A percentile compares a stretch with the other conserved stretches of the same genome.
These are phyloP conservation scores for Samsoniella hepiali DNA, from an alignment of 2,329 filamentous ascomycete genomes.

Conservation along the genomic window DNA sequence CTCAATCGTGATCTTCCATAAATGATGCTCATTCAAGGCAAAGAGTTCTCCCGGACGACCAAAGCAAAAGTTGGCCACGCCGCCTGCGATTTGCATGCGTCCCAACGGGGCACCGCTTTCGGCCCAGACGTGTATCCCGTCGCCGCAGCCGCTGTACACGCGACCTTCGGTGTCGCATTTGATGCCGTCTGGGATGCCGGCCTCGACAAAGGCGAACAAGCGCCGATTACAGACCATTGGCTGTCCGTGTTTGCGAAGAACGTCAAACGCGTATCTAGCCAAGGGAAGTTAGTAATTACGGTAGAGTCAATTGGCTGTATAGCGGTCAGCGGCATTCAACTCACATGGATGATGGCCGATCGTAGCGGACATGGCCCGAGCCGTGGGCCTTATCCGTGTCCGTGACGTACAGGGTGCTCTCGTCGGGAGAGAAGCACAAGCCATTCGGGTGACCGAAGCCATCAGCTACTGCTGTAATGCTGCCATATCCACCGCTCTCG, in stretches of 20 bases:
- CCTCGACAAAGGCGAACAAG: conserved; percentile 48
- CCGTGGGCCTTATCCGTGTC: conserved; percentile 38
- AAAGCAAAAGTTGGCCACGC: conserved; percentile 48
- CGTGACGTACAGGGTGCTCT: conserved; percentile 43
- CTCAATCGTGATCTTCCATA: conserved; percentile 35
- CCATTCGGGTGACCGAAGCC: conserved; percentile 47
- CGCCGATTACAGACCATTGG: conserved; percentile 46
- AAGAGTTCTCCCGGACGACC: conserved; percentile 42
- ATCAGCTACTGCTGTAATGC: conserved; percentile 44
- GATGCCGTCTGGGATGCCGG: conserved; percentile 46
- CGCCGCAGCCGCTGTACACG: conserved; percentile 47
- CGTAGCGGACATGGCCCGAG: conserved; percentile 25
- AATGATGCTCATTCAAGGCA: conserved; percentile 44
- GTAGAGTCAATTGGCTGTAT: too few relatives aligned
- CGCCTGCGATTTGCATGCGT: conserved; percentile 40
- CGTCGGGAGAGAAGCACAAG: conserved; percentile 44
- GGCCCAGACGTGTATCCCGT: conserved; percentile 49
- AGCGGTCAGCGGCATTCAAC: neutral
- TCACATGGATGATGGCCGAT: conserved; percentile 28
- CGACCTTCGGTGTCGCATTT: conserved; percentile 46
- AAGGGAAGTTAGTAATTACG: neutral
- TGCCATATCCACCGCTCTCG: conserved; percentile 23
- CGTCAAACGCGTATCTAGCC: conserved; percentile 36
- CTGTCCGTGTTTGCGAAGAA: conserved; percentile 25
- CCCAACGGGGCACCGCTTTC: conserved; percentile 44